phyloP scores from a whole-genome alignment of 2,329 filamentous ascomycete genomes.

The Colletotrichum incanum region DNA sequence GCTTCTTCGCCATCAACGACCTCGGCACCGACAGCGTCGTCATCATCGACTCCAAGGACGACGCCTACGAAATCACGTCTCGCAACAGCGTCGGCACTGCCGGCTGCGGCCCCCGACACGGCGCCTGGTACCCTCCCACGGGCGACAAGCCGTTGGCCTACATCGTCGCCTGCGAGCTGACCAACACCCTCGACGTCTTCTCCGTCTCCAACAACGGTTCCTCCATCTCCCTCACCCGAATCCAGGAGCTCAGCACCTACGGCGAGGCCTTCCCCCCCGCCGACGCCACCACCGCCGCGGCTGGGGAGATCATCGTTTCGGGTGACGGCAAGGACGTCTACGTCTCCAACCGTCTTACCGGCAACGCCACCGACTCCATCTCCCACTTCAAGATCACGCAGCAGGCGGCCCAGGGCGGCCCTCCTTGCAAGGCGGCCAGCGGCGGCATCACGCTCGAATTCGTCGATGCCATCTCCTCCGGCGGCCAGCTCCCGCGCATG shows the following conservation, averaged over 20 bases:
- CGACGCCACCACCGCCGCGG: constrained; percentile 57
- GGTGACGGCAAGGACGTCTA: constrained; percentile 62
- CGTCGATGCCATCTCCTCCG: constrained; percentile 52
- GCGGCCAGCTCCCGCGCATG: constrained; percentile 62
- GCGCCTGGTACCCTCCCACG: constrained; percentile 61
- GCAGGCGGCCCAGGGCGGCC: constrained; percentile 41
- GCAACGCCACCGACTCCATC: constrained; percentile 62
- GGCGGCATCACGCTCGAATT: constrained; percentile 53
- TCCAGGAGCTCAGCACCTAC: constrained; percentile 57
- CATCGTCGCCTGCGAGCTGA: constrained; percentile 63
- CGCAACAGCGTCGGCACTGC: constrained; percentile 52
- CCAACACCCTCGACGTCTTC: constrained; percentile 62
- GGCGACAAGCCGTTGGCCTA: constrained; percentile 59
- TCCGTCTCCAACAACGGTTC: constrained; percentile 56
- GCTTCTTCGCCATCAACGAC: constrained; percentile 65
- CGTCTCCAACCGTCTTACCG: constrained; percentile 66
- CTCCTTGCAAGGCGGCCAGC: constrained; percentile 46
- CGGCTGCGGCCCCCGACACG: constrained; percentile 67
- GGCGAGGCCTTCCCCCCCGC: constrained; percentile 53
- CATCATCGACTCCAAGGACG: constrained; percentile 61
- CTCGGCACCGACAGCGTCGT: constrained; percentile 65
- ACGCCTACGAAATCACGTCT: constrained; percentile 57
- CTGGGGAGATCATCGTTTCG: constrained; percentile 62
- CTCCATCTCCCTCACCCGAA: constrained; percentile 54
- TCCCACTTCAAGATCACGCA: constrained; percentile 60